phyloP scores from a whole-genome alignment of 2,329 filamentous ascomycete species.

The Ophiostoma piceae region DNA sequence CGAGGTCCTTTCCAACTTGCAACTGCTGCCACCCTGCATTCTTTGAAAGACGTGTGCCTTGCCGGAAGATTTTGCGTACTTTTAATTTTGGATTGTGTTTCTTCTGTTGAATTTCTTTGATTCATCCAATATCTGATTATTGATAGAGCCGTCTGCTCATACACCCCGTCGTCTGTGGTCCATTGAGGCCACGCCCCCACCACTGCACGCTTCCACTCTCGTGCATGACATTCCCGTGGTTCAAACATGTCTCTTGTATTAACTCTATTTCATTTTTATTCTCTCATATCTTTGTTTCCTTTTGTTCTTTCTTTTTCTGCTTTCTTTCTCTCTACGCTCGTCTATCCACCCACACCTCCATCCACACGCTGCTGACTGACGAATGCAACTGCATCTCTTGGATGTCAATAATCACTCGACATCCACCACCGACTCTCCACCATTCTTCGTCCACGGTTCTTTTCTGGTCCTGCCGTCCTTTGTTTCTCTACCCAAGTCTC shows the following conservation, averaged over 20 bases:
- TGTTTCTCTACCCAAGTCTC: background rate
- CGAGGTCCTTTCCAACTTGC: background rate
- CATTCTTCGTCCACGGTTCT: background rate
- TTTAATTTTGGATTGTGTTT: background rate
- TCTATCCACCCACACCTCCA: background rate
- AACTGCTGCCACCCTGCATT: background rate
- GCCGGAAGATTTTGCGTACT: background rate
- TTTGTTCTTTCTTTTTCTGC: background rate
- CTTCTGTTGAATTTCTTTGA: background rate
- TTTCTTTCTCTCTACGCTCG: background rate
- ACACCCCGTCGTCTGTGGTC: background rate
- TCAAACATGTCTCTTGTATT: background rate
- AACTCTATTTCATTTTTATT: background rate
- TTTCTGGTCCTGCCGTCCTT: background rate
- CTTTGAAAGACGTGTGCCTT: background rate
- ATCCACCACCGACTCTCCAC: background rate
- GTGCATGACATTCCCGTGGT: background rate
- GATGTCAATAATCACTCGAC: background rate
- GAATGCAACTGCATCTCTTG: background rate
- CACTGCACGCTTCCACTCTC: background rate
- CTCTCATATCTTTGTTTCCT: background rate
- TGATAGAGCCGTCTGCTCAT: background rate
- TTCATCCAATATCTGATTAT: background rate
- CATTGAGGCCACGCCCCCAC: background rate
- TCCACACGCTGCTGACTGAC: background rate